A percentile compares a stretch with the other conserved stretches of the same genome.
These are phyloP conservation scores for Carex littledalei DNA, from an alignment of 176 grass and related monocot genomes.

Conservation along the genomic window DNA sequence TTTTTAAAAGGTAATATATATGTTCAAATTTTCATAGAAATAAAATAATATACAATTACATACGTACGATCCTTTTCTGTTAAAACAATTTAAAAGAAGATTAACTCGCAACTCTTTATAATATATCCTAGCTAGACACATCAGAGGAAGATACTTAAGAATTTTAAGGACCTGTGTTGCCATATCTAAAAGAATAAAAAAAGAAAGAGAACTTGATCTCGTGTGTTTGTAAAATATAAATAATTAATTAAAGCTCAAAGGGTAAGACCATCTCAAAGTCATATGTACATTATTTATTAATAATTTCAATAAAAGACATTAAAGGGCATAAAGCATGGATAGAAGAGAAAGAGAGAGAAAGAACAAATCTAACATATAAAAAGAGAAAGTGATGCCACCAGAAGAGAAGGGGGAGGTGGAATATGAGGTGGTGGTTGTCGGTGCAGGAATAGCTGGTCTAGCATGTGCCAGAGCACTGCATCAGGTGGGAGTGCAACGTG, in stretches of 20 bases:
- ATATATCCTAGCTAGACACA: background rate
- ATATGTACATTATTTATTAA: background rate
- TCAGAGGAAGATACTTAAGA: background rate
- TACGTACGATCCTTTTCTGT: background rate
- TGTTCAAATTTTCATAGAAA: background rate
- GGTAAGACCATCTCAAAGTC: background rate
- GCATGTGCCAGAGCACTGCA: slow-evolving; percentile 12
- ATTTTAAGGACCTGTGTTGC: background rate
- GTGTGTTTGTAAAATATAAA: background rate
- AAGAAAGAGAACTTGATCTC: background rate
- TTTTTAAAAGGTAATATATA: background rate
- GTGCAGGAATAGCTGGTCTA: slow-evolving; percentile 27
- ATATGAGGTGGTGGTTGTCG: slow-evolving; percentile 27
- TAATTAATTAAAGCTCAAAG: background rate
- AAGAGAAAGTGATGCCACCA: background rate
- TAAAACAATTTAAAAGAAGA: too few relatives aligned
- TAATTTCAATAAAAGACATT: background rate
- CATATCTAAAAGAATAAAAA: background rate
- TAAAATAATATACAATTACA: background rate
- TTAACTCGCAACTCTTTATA: background rate
- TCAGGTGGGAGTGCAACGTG: background rate
- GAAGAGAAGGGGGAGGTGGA: background rate
- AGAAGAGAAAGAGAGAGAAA: slow-evolving; percentile 1
- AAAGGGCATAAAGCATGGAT: background rate
- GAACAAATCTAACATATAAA: background rate